phyloP scores from a whole-genome alignment of 1,284 basidiomycete species.

The Heterobasidion parviporum region DNA sequence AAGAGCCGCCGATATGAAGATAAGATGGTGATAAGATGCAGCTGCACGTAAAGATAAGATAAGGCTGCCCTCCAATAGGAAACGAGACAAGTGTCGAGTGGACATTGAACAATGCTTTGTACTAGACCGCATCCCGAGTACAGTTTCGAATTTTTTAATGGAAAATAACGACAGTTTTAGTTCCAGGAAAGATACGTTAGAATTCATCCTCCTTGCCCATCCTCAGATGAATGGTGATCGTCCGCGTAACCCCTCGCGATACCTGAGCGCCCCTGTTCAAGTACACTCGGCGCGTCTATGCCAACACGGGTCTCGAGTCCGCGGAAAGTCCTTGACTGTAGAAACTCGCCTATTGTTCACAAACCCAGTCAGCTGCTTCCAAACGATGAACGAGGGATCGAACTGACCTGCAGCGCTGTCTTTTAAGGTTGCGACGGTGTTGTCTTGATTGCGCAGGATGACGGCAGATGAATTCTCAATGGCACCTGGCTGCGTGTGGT shows the following conservation, averaged over 20 bases:
- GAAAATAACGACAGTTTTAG: too few species aligned
- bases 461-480: constrained; percentile 28
- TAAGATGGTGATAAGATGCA: too few species aligned
- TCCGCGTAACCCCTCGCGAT: constrained; percentile 83
- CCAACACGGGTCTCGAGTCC: constrained; percentile 82
- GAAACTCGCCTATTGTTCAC: constrained; percentile 47
- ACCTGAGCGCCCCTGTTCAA: constrained; percentile 87
- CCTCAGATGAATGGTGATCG: constrained; percentile 22
- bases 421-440: constrained; percentile 41
- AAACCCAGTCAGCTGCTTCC: background rate
- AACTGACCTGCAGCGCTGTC: constrained; percentile 67
- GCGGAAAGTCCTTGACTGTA: constrained; percentile 66
- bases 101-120: too few species aligned
- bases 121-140: too few species aligned
- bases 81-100: too few species aligned
- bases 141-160: too few species aligned
- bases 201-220: background rate
- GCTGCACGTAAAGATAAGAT: too few species aligned
- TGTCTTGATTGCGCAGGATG: constrained; percentile 58
- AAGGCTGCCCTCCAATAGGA: too few species aligned
- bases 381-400: background rate
- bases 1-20: too few species aligned
- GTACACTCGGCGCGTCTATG: constrained; percentile 68
- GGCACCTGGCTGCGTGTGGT: constrained; percentile 5
- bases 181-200: background rate